Conservation (phyloP, 2,329 filamentous ascomycete genomes). For the Ophiocordyceps camponoti-rufipedis region DNA sequence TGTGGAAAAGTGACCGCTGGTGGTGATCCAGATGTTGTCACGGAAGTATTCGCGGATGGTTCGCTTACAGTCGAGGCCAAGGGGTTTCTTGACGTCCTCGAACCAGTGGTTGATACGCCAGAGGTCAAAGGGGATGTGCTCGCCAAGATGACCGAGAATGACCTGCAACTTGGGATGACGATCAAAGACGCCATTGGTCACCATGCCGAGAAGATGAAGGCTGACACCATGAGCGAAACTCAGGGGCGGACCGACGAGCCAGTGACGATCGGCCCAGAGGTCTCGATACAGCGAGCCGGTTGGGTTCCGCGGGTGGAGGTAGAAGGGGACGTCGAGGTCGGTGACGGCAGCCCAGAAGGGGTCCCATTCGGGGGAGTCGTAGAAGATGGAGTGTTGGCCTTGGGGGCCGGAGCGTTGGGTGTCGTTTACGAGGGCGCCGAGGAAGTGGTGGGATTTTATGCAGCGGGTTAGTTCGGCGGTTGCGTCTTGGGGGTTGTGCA, state of each 20-base stretch:
- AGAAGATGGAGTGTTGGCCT: constrained; percentile 44
- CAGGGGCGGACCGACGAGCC: constrained; percentile 39
- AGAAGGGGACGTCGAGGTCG: constrained; percentile 45
- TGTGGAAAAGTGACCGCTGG: constrained; percentile 36
- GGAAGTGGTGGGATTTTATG: constrained; percentile 40
- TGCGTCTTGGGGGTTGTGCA: constrained; percentile 33
- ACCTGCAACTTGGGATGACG: constrained; percentile 25
- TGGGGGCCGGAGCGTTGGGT: constrained; percentile 38
- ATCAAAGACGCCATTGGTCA: constrained; percentile 32
- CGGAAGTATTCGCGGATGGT: constrained; percentile 33
- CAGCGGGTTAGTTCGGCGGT: constrained; percentile 31
- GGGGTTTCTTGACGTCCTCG: constrained; percentile 33
- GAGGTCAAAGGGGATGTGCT: constrained; percentile 29
- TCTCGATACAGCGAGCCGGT: constrained; percentile 37
- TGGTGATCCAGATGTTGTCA: constrained; percentile 38
- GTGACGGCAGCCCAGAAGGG: constrained; percentile 39
- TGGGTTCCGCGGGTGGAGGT: constrained; percentile 42
- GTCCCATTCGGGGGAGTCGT: constrained; percentile 42
- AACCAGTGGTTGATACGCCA: constrained; percentile 36
- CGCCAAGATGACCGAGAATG: constrained; percentile 28
- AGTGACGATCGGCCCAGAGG: constrained; percentile 38
- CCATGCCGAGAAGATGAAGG: constrained; percentile 34
- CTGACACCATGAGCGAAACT: constrained; percentile 40
- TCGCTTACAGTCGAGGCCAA: constrained; percentile 27
- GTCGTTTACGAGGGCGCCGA: constrained; percentile 43